These are phyloP conservation scores for Sclerotinia minor DNA, from an alignment of 2,329 filamentous ascomycete genomes.

Conservation along the genomic window DNA sequence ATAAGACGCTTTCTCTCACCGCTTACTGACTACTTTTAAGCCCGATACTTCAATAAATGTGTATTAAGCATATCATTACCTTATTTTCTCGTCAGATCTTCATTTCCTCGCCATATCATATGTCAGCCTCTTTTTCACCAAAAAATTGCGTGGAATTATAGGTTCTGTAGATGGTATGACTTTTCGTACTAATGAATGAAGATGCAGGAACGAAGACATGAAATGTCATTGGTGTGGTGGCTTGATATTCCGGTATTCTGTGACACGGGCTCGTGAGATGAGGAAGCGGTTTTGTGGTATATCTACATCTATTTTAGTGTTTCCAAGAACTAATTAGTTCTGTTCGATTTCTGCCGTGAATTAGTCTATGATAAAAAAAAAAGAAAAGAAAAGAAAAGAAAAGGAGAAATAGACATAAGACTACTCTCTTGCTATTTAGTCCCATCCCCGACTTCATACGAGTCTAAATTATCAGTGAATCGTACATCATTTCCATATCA, in stretches of 20 bases:
- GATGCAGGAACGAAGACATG: neutral
- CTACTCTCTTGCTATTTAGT: slow-evolving; percentile 1
- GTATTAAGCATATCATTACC: neutral
- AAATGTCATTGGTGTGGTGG: neutral
- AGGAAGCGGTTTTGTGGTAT: neutral
- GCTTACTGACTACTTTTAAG: neutral
- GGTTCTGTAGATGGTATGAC: neutral
- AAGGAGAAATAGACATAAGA: slow-evolving; percentile 6
- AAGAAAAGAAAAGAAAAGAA: neutral
- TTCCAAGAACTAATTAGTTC: neutral
- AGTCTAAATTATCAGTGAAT: neutral
- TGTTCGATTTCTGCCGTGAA: no score
- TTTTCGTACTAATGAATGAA: neutral
- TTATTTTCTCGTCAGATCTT: neutral
- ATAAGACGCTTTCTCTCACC: neutral
- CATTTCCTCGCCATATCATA: neutral
- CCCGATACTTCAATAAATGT: neutral
- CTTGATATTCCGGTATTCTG: neutral
- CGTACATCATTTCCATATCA: neutral
- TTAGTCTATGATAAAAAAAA: neutral
- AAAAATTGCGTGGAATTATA: neutral
- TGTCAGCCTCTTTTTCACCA: neutral
- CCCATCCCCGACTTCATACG: neutral
- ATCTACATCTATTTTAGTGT: neutral
- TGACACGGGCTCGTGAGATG: neutral